These are phyloP conservation scores for Amoeboaphelidium occidentale DNA, from an alignment of 371 early-diverging fungal genomes.

Conservation along the genomic window DNA sequence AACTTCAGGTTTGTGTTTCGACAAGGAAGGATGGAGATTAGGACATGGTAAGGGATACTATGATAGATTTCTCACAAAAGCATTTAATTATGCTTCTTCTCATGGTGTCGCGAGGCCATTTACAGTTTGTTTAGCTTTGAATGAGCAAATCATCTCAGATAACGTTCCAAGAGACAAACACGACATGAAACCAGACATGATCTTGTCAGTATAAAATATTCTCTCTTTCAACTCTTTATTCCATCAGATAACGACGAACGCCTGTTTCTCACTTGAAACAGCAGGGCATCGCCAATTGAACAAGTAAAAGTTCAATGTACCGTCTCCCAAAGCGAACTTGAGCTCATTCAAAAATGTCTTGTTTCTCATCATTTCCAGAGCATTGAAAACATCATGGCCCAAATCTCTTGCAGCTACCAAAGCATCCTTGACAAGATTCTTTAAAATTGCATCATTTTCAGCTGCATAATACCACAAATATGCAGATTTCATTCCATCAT, in stretches of 20 bases:
- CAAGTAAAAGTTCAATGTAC: slow-evolving; percentile 72
- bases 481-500: slow-evolving; percentile 59
- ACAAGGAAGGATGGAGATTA: slow-evolving; percentile 26
- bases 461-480: slow-evolving; percentile 67
- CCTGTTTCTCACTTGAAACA: background rate
- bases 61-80: background rate
- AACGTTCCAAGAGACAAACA: background rate
- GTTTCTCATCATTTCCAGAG: slow-evolving; percentile 68
- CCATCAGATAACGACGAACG: background rate
- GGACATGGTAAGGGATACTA: slow-evolving; percentile 44
- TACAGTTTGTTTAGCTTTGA: background rate
- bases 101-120: background rate
- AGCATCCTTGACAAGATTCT: slow-evolving; percentile 35
- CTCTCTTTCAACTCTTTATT: too few species aligned
- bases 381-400: slow-evolving; percentile 62
- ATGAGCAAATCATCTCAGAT: background rate
- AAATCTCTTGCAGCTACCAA: slow-evolving; percentile 50
- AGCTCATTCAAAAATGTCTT: slow-evolving; percentile 38
- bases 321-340: slow-evolving; percentile 80
- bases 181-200: background rate
- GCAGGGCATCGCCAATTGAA: slow-evolving; percentile 60
- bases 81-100: background rate
- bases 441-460: slow-evolving; percentile 2
- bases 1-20: slow-evolving; percentile 31
- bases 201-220: background rate